Conservation (phyloP, 768 basidiomycete species). For the Daedaleopsis nitida region DNA sequence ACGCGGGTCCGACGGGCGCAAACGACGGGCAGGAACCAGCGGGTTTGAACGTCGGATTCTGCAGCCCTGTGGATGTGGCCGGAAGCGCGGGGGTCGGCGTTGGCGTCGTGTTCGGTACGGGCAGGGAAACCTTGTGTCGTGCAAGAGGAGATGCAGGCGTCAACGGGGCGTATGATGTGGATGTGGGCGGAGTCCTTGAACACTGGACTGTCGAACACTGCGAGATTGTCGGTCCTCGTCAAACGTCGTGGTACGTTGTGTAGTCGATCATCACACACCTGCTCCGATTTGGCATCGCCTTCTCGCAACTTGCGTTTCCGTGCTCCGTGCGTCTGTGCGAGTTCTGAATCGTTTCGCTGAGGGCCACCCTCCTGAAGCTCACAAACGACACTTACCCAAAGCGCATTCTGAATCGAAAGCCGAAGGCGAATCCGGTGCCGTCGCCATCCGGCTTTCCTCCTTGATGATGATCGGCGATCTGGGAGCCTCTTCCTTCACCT, state of each 20-base stretch:
- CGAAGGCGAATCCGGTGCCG: background rate
- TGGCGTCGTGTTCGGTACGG: background rate
- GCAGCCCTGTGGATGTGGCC: background rate
- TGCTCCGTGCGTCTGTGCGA: background rate
- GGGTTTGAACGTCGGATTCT: background rate
- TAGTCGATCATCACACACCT: background rate
- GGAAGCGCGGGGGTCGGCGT: background rate
- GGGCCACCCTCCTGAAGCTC: background rate
- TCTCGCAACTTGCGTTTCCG: background rate
- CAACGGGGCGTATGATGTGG: background rate
- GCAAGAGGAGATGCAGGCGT: background rate
- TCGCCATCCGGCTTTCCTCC: background rate
- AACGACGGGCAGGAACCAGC: background rate
- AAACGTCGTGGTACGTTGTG: background rate
- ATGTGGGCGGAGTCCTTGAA: no score
- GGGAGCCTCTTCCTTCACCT: no score
- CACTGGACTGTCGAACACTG: no score
- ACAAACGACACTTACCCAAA: background rate
- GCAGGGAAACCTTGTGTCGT: no score
- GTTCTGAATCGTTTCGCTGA: background rate
- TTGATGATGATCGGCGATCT: background rate
- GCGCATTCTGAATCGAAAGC: background rate
- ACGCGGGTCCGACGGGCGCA: no score
- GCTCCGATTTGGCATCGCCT: no score
- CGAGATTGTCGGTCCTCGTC: background rate